These are phyloP conservation scores for Fusarium continuum DNA, from an alignment of 2,329 filamentous ascomycete genomes.

Conservation along the genomic window DNA sequence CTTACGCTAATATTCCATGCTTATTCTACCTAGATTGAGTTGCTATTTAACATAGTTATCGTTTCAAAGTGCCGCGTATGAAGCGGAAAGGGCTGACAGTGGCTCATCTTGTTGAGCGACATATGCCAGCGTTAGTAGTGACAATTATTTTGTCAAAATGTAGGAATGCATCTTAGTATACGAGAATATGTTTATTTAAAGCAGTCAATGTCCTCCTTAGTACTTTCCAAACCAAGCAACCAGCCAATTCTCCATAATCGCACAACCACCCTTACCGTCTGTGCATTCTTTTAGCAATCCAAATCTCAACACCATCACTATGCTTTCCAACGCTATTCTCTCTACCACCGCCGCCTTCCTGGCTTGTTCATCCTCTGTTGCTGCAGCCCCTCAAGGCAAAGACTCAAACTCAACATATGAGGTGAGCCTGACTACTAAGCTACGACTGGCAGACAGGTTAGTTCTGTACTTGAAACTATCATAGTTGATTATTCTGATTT, in stretches of 20 bases:
- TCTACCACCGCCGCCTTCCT: constrained; percentile 46
- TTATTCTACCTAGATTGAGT: not conserved
- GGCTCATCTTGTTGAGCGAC: not conserved
- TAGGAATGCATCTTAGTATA: accelerated
- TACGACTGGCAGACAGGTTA: constrained; percentile 51
- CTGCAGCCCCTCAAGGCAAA: constrained; percentile 35
- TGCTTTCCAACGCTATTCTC: constrained; percentile 13
- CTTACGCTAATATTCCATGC: not conserved
- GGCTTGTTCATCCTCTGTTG: constrained; percentile 49
- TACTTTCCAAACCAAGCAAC: not conserved
- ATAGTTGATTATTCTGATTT: not conserved
- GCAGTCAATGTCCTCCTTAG: not conserved
- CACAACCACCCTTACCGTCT: not conserved
- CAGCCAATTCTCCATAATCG: not conserved
- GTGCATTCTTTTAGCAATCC: not conserved
- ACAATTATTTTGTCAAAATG: no score
- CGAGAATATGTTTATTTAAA: constrained; percentile 2
- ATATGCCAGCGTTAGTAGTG: not conserved
- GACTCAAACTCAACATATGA: constrained; percentile 12
- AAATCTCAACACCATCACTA: not conserved
- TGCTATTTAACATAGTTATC: not conserved
- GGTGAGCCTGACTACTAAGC: constrained; percentile 48
- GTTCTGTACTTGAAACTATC: not conserved
- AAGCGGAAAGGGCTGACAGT: not conserved
- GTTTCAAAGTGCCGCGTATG: not conserved